Conservation (phyloP, 2,329 filamentous ascomycete species). For the Aureobasidium sp. region DNA sequence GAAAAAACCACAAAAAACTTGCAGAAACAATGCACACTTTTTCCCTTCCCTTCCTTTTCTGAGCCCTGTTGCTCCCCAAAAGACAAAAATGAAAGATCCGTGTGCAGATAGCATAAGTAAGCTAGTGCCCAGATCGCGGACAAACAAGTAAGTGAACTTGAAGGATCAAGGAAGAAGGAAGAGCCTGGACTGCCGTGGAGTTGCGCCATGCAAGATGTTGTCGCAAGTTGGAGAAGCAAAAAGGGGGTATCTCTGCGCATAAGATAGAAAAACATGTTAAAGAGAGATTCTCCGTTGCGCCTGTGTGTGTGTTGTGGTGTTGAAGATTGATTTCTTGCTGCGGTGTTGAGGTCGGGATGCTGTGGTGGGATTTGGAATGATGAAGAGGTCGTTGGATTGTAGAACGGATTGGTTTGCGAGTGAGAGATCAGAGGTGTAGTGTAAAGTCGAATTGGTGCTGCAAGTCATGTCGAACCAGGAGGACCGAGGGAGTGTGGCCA, state of each 20-base stretch:
- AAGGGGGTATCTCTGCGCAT: not conserved
- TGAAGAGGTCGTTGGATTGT: too few species aligned
- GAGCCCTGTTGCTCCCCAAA: not conserved
- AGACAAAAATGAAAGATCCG: not conserved
- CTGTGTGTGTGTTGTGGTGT: not conserved
- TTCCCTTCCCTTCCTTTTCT: not conserved
- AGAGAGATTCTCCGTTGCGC: not conserved
- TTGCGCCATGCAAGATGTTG: not conserved
- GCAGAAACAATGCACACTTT: not conserved
- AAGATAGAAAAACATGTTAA: not conserved
- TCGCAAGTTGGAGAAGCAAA: not conserved
- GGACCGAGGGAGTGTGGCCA: too few species aligned
- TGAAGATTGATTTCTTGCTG: not conserved
- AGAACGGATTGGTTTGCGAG: too few species aligned
- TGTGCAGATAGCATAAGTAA: not conserved
- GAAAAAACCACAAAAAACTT: not conserved
- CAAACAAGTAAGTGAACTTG: not conserved
- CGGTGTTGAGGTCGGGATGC: too few species aligned
- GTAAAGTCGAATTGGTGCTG: too few species aligned
- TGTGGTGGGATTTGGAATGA: too few species aligned
- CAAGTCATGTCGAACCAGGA: too few species aligned
- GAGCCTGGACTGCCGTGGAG: not conserved
- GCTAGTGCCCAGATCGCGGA: too few species aligned
- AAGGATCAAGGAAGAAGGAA: too few species aligned
- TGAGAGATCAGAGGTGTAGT: too few species aligned